Percentiles rank a stretch among this genome's conserved stretches.
Conservation (phyloP, 2,329 filamentous ascomycete species). For the Coniochaeta hoffmannii region DNA sequence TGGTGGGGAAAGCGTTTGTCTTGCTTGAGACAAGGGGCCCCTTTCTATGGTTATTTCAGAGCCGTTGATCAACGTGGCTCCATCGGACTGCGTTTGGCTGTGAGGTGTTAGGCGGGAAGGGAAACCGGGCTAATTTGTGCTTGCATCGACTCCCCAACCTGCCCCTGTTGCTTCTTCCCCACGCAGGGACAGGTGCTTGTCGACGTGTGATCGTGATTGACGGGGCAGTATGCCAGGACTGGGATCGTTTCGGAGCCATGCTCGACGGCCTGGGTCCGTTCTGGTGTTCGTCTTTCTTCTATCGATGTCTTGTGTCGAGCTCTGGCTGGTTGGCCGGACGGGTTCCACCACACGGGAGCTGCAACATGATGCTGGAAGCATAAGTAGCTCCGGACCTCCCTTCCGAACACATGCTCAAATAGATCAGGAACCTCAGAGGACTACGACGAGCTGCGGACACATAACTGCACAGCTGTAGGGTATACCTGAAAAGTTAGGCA, state of each 20-base stretch:
- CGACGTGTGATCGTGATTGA: conserved; percentile 6
- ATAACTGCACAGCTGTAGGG: not conserved
- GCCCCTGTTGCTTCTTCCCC: not conserved
- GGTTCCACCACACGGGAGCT: not conserved
- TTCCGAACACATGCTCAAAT: not conserved
- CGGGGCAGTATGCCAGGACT: not conserved
- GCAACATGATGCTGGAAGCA: conserved; percentile 11
- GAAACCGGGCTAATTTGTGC: conserved; percentile 19
- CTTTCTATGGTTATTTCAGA: conserved; percentile 22
- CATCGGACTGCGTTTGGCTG: conserved; percentile 13
- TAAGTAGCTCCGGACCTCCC: conserved; percentile 18
- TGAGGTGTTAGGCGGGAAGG: conserved; percentile 11
- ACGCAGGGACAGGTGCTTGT: conserved; percentile 1
- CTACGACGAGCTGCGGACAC: not conserved
- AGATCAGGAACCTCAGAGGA: not conserved
- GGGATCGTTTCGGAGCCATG: not conserved
- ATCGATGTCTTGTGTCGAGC: not conserved
- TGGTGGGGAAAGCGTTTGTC: conserved; percentile 13
- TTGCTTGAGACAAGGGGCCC: conserved; percentile 9
- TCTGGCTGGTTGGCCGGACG: not conserved
- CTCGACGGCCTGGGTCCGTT: not conserved
- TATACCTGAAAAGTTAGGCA: too few species aligned
- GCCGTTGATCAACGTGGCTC: conserved; percentile 27
- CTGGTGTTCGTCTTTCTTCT: not conserved
- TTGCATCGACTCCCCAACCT: conserved; percentile 2